Conservation (phyloP, 1,284 basidiomycete species). For the Pterulicium gracile region DNA sequence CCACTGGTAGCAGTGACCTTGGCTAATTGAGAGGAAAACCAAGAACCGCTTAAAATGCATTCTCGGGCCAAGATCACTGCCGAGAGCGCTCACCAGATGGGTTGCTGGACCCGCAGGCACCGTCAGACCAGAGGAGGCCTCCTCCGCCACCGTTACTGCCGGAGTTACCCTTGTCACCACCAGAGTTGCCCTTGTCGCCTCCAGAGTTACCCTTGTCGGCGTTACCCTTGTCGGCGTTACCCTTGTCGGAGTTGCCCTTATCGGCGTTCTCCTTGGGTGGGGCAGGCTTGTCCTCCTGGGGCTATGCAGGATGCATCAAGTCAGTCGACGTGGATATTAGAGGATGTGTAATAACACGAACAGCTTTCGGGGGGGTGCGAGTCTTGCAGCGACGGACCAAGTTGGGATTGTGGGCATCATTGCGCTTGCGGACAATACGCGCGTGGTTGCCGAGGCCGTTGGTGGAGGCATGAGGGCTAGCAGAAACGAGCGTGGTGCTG, state of each 20-base stretch:
- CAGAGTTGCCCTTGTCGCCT: constrained; percentile 1
- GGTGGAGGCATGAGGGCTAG: background rate
- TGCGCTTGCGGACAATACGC: background rate
- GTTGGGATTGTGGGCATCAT: background rate
- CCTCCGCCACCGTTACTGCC: background rate
- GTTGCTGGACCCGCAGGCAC: background rate
- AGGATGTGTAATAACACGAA: background rate
- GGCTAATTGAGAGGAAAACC: constrained; percentile 22
- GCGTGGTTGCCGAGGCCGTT: background rate
- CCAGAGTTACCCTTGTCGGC: background rate
- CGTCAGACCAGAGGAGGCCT: background rate
- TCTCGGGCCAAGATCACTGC: too few relatives aligned
- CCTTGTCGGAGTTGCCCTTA: background rate
- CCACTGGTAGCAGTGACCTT: constrained; percentile 37
- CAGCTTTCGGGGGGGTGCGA: background rate
- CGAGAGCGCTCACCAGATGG: background rate
- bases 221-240: background rate
- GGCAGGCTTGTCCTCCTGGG: background rate
- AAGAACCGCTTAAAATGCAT: too few relatives aligned
- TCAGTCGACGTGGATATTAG: too few relatives aligned
- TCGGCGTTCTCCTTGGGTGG: constrained; percentile 4
- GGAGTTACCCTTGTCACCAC: background rate
- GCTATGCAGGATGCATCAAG: too few relatives aligned
- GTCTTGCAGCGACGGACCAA: constrained; percentile 18
- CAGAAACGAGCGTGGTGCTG: constrained; percentile 18